Evolutionary conservation across 352 stramenopile species (phyloP).

Genomic region (Discostella stelligera): DNA sequence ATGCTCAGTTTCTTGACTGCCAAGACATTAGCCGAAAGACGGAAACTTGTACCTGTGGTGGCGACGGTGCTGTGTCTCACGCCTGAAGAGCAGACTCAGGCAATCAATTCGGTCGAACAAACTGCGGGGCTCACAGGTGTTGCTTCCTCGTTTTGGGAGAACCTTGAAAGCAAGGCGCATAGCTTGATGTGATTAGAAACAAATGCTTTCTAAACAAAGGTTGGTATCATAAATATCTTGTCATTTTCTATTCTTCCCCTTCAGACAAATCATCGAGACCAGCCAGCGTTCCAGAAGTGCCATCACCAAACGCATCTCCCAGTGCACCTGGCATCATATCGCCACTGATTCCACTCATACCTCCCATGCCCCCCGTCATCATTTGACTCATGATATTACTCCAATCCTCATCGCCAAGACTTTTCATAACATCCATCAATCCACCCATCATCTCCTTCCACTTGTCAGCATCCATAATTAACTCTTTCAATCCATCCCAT

Average conservation of each 20-base stretch:
- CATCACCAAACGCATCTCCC: slow-evolving; percentile 10
- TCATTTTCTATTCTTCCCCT: background rate
- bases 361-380: background rate
- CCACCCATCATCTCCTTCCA: slow-evolving; percentile 36
- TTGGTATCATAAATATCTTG: background rate
- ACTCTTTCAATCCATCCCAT: slow-evolving; percentile 27
- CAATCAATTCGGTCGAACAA: slow-evolving; percentile 55
- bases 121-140: slow-evolving; percentile 48
- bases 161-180: slow-evolving; percentile 53
- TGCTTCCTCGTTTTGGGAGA: slow-evolving; percentile 51
- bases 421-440: slow-evolving; percentile 25
- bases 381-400: slow-evolving; percentile 28
- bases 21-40: slow-evolving; percentile 62
- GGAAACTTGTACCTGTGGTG: slow-evolving; percentile 74
- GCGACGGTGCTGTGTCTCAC: slow-evolving; percentile 76
- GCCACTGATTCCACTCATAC: slow-evolving; percentile 14
- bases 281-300: slow-evolving; percentile 19
- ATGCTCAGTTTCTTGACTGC: slow-evolving; percentile 80
- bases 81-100: slow-evolving; percentile 65
- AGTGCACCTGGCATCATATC: slow-evolving; percentile 4
- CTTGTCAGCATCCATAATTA: slow-evolving; percentile 17
- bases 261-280: slow-evolving; percentile 27
- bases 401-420: slow-evolving; percentile 27
- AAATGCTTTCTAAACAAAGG: background rate
- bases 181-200: slow-evolving; percentile 33